Base-by-base conservation (phyloP, 768 basidiomycete species). In the Rhizopogon vinicolor region DNA sequence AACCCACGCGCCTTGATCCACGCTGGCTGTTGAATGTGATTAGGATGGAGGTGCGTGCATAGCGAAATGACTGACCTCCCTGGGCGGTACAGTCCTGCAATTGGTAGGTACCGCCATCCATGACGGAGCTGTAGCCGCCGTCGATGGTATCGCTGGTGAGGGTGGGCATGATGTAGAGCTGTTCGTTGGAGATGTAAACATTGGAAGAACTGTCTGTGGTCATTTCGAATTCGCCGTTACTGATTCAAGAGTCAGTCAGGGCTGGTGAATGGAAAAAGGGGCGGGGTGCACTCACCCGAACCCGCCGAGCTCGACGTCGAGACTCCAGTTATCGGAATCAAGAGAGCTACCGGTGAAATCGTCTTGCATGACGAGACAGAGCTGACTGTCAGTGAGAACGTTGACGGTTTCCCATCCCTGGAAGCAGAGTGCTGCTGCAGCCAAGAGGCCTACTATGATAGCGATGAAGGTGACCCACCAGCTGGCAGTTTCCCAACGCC, bases 131-230 rank as follows among this genome's bases (percentile, higher is more conserved):
- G 0, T 62, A 68, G 7, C 75, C 74, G 3, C 68, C 68, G 28
- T 56, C 37, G 61, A 83, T 67, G 5, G 68, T 65, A 62, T 83
- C 81, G 41, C 76, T 72, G 6, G 83, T 84, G 57, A 85, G 74
- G 7, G 84, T 85, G 9, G 84, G 72, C 63, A 81, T 75, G 67
- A 85, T 80, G 72, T 81, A 84, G 35, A 85, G 74, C 53, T 77
- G 66, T 8, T 77, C 76, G 65, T 81, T 74, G 41, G 75, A 64
- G 44, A 80, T 67, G 70, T 75, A 80, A 3, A 74, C 63, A 62
- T 79, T 79, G 49, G 69, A 63, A 9, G 56, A 40, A 6, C 62
- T 62, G 16, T 64, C 61, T 6, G 81, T 82, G 29, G 80, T 76
- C 78, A 81, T 81, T 64, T 83, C 74, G 63, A 84, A 84, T 64